Conservation (phyloP, 805 yeast species). For the Ogataea nitratoaversa region DNA sequence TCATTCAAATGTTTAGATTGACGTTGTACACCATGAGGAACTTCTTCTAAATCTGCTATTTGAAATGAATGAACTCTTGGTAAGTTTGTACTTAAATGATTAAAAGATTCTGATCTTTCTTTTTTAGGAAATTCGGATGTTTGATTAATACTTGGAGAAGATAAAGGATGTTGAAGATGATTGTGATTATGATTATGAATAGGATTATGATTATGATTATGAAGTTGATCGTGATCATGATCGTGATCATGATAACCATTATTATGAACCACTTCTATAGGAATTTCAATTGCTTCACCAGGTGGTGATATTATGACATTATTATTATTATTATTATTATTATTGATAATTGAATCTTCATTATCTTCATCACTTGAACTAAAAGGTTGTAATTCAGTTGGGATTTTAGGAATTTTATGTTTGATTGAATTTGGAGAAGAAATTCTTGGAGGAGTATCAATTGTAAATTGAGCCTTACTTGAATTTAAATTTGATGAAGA, state of each 20-base stretch:
- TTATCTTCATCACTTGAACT: conserved; percentile 47
- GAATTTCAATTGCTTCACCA: background rate
- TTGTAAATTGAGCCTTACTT: conserved; percentile 11
- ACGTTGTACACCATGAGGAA: conserved; percentile 88
- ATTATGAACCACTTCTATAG: background rate
- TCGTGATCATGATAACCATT: background rate
- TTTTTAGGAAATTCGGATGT: background rate
- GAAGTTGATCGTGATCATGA: background rate
- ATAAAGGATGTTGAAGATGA: no score
- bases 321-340: background rate
- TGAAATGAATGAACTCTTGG: conserved; percentile 51
- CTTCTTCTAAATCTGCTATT: conserved; percentile 93
- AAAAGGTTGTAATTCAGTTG: conserved; percentile 55
- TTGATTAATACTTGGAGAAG: no score
- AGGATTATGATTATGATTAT: no score
- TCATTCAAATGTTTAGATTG: conserved; percentile 70
- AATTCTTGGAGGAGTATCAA: conserved; percentile 36
- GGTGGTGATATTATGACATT: background rate
- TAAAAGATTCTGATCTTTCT: conserved; percentile 29
- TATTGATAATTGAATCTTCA: conserved; percentile 22
- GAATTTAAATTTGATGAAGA: conserved; percentile 2
- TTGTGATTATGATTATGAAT: no score
- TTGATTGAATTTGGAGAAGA: conserved; percentile 18
- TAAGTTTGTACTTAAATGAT: conserved; percentile 26
- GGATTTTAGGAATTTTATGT: conserved; percentile 37